Evolutionary conservation across 1,139 yeast genomes (phyloP).

Genomic region (Hemisphaericaspora xylofermentans): DNA sequence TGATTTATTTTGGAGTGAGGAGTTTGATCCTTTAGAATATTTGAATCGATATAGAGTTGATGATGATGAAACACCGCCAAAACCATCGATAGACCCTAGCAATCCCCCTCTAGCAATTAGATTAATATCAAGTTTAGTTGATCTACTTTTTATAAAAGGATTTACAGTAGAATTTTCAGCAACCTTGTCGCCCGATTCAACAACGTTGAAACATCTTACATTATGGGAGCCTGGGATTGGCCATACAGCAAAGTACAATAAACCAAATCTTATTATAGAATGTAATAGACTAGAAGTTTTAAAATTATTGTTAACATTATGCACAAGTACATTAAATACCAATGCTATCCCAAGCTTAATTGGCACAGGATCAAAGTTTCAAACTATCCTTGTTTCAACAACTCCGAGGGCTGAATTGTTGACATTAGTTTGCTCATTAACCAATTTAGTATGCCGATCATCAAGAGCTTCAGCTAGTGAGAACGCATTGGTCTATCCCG

Average conservation of each 20-base stretch:
- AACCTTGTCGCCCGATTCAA: conserved; percentile 8
- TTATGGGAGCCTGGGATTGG: conserved; percentile 86
- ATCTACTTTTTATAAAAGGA: conserved; percentile 57
- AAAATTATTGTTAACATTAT: conserved; percentile 58
- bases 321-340: conserved; percentile 62
- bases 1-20: conserved; percentile 31
- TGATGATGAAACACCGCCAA: conserved; percentile 4
- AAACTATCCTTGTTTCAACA: conserved; percentile 56
- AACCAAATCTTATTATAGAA: conserved; percentile 55
- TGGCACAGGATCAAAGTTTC: conserved; percentile 54
- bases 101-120: conserved; percentile 52
- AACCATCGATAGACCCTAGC: conserved; percentile 2
- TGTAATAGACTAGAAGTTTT: conserved; percentile 68
- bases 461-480: conserved; percentile 32
- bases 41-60: conserved; percentile 5
- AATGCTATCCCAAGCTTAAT: conserved; percentile 42
- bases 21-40: conserved; percentile 13
- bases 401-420: conserved; percentile 49
- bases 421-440: conserved; percentile 65
- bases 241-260: conserved; percentile 33
- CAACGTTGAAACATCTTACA: conserved; percentile 8
- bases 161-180: conserved; percentile 51
- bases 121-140: conserved; percentile 46
- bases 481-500: conserved; percentile 28
- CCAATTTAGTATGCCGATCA: conserved; percentile 56